Evolutionary conservation across 768 basidiomycete species (phyloP).

Genomic region (Suillus ampliporus): DNA sequence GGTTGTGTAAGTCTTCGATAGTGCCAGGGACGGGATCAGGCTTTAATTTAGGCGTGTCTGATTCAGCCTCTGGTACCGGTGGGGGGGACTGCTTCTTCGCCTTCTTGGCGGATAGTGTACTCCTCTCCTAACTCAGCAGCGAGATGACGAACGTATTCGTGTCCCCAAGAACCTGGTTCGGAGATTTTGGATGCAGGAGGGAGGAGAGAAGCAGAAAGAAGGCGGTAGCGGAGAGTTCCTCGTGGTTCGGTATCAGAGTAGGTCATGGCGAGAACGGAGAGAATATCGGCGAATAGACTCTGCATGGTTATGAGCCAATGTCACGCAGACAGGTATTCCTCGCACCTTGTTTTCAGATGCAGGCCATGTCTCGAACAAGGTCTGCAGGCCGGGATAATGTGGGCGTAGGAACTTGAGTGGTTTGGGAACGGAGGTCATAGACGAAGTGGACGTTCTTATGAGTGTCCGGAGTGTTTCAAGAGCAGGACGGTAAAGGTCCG

Average conservation of each 20-base stretch:
- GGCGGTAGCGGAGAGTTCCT: conserved; percentile 92
- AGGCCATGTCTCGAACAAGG: conserved; percentile 82
- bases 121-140: conserved; percentile 97
- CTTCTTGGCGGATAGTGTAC: conserved; percentile 73
- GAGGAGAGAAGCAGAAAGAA: conserved; percentile 76
- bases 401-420: conserved; percentile 97
- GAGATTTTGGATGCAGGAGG: conserved; percentile 69
- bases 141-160: conserved; percentile 97
- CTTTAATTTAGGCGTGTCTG: conserved; percentile 37
- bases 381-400: conserved; percentile 86
- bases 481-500: conserved; percentile 83
- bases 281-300: conserved; percentile 95
- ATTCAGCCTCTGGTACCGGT: conserved; percentile 31
- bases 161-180: conserved; percentile 97
- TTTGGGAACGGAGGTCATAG: conserved; percentile 99
- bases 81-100: conserved; percentile 38
- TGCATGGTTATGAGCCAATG: conserved; percentile 36
- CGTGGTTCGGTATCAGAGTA: conserved; percentile 98
- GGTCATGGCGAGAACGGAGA: conserved; percentile 99
- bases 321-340: background rate
- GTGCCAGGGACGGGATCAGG: conserved; percentile 51
- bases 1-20: conserved; percentile 72
- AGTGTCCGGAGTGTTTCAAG: conserved; percentile 92
- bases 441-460: conserved; percentile 95
- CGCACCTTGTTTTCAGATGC: conserved; percentile 77